Evolutionary conservation across 352 stramenopile species (phyloP).

Genomic region (Phytophthora vignae): DNA sequence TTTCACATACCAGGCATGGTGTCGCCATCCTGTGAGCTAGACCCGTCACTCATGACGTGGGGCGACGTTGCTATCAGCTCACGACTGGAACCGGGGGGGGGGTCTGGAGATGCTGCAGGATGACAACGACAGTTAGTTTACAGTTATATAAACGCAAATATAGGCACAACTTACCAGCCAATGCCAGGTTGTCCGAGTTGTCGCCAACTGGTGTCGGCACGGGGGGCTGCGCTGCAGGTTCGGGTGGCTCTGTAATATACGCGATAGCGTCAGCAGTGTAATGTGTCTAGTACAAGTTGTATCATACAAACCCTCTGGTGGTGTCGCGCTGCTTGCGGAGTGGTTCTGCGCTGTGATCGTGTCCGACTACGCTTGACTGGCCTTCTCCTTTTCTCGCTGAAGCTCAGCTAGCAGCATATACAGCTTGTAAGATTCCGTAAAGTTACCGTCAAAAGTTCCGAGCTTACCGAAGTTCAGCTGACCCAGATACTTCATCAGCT

Average conservation of each 20-base stretch:
- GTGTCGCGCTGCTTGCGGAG: background rate
- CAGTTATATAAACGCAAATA: background rate
- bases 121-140: background rate
- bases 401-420: background rate
- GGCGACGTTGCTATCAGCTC: background rate
- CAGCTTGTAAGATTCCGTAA: background rate
- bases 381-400: background rate
- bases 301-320: background rate
- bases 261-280: background rate
- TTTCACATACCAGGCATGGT: background rate
- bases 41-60: background rate
- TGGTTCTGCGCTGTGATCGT: background rate
- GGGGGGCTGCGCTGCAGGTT: background rate
- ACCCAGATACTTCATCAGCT: slow-evolving; percentile 3
- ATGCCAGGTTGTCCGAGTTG: background rate
- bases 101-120: background rate
- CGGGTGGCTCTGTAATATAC: background rate
- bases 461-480: background rate
- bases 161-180: background rate
- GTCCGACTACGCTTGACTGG: background rate
- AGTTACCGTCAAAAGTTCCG: background rate
- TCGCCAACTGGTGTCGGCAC: background rate
- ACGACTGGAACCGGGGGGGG: background rate
- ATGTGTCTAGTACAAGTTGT: background rate
- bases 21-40: background rate